Evolutionary conservation across 2,329 filamentous ascomycete species (phyloP), one percentile per base, ranked within the genome.

Genomic region (Colletotrichum melonis): DNA sequence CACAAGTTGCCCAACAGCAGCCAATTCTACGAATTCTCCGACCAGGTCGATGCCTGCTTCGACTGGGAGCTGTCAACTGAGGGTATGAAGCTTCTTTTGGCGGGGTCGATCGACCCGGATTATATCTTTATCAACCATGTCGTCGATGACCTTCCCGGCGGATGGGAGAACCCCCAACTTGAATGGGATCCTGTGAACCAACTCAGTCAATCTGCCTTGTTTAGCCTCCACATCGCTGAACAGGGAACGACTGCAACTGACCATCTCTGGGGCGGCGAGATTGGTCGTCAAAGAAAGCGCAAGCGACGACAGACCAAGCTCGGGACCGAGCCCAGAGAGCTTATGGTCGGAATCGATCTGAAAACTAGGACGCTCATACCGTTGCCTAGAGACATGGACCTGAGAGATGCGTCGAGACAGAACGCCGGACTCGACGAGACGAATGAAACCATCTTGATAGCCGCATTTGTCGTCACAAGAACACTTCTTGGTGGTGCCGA

Each of bases 401-500:
- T 64, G n/a, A 72, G 63, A 59, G 69, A 72, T 26, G 63, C 28
- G n/a, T 52, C 69, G 26, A 68, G 30, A 54, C 57, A 42, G 19
- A 63, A 57, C 22, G 46, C 35, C 8, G 68, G 62, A 14, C 73
- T 76, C 14, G 69, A 76, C 46, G 73, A 72, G 66, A 69, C 76
- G 60, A 66, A 75, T 38, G 67, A 74, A 49, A 52, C 67, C 35
- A 63, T 76, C 26, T 82, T 91, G 32, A 82, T 92, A 64, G 87
- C 89, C 22, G 88, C 89, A 3, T 89, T 92, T 70, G 82, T 92
- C 63, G 87, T 88, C 16, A 83, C 92, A 49, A 86, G 88, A 22
- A 88, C 88, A 8, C 81, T 93, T 9, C 82, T 91, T 7, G 91
- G 91, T 11, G 91, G 91, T 7, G 84, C 90, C 12, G 88, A 90